Base-by-base conservation (phyloP, 768 basidiomycete species). In the Tricholoma saponaceum region DNA sequence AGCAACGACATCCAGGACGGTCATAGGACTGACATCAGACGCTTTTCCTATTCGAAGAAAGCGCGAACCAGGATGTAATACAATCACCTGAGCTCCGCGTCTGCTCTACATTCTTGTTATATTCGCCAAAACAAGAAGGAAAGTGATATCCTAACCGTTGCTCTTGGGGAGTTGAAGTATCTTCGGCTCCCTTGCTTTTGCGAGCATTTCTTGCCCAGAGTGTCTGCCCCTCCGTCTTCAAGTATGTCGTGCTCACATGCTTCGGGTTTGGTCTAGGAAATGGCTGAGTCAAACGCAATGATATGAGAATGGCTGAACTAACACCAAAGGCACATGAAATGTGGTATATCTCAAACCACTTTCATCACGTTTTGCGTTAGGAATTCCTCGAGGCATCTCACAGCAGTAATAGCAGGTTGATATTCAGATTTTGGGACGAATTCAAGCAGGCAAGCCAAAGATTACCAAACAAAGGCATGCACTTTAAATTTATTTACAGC, bases 271-370 rank as follows among this genome's bases (percentile, higher is more conserved):
- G 80, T 56, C 89, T 92, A 64, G 26, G 23, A 12, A 23, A 23
- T 51, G 63, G 51, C 41, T 47, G 52, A 44, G 50, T 16, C 56
- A 53, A 35, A 25, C 46, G 49, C 25, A 53, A 9, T 13, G 1
- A 52, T 44, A 54, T 22, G 10, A 5, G 25, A 33, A 47, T 10
- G 14, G 10, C 22, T 13, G 14, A 10, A 74, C 80, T 60, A 66
- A 90, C 87, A 84, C 80, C 58, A 90, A 71, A 26, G 92, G 92
- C 9, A 93, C 90, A 71, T 85, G 78, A 71, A 94, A 94, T 13
- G 82, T 77, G 4, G 92, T 92, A 71, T 87, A 92, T 47, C 85
- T 82, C 77, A 94, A 77, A 14, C 90, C 89, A 56, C 84, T 86
- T 63, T 93, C 91, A 75, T 92, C 90, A 62, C 83, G 81, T 71